Evolutionary conservation across 495 filamentous ascomycete genomes (phyloP).

Genomic region (Cudoniella acicularis): DNA sequence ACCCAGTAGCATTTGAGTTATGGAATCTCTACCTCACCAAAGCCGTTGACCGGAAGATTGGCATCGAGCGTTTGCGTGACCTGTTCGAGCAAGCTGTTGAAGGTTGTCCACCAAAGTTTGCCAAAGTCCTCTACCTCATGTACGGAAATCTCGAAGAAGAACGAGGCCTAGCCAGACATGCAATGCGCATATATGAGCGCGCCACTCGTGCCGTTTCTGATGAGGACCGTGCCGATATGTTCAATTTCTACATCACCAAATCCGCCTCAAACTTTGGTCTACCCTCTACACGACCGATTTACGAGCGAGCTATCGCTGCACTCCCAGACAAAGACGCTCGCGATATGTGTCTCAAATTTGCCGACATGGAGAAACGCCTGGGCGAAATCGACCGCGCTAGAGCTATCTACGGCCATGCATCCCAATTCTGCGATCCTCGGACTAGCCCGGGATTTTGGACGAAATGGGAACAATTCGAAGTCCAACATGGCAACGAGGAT

Average conservation of each 20-base stretch:
- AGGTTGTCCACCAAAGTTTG: slow-evolving; percentile 91
- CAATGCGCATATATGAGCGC: slow-evolving; percentile 98
- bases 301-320: slow-evolving; percentile 89
- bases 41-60: slow-evolving; percentile 90
- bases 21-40: slow-evolving; percentile 99
- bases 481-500: slow-evolving; percentile 96
- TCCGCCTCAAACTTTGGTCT: slow-evolving; percentile 97
- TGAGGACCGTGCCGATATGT: slow-evolving; percentile 95
- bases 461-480: slow-evolving; percentile 97
- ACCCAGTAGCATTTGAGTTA: slow-evolving; percentile 95
- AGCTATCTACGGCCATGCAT: slow-evolving; percentile 93
- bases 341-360: slow-evolving; percentile 98
- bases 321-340: slow-evolving; percentile 91
- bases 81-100: slow-evolving; percentile 97
- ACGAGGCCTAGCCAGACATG: slow-evolving; percentile 89
- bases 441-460: slow-evolving; percentile 88
- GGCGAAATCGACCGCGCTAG: slow-evolving; percentile 95
- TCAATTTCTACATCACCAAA: slow-evolving; percentile 99
- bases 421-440: slow-evolving; percentile 94
- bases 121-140: slow-evolving; percentile 94
- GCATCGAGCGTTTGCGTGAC: slow-evolving; percentile 90
- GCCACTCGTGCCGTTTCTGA: slow-evolving; percentile 94
- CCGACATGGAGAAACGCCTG: slow-evolving; percentile 94
- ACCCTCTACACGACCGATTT: slow-evolving; percentile 92
- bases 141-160: slow-evolving; percentile 98